Evolutionary conservation across 1,284 basidiomycete genomes (phyloP), one percentile per base, ranked within the genome.

Genomic region (Inonotus obliquus): DNA sequence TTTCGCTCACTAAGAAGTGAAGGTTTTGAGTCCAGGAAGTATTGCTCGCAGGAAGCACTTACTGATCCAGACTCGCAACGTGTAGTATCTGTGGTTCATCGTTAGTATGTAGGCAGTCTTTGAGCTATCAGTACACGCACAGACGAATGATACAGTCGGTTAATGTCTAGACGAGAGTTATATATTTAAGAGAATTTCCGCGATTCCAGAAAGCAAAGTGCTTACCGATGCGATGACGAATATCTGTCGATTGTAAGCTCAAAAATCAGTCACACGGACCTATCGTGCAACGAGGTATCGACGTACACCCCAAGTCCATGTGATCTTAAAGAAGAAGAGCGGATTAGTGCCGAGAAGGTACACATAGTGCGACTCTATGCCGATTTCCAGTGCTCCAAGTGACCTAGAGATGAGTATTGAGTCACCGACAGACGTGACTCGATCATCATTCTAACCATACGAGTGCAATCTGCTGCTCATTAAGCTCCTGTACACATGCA

Each of bases 381-480:
- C 59, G 27, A 64, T 35, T 32, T 64, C 59, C 2, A 61, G 49
- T 17, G 49, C 45, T 23, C 61, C 63, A 7, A 64, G 48, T 5
- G 44, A 27, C 63, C 63, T 64, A 39, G 38, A 32, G 19, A 0
- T n/a, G 9, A 13, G 17, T 25, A 14, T 1, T 9, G 29, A 59
- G 13, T 6, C 49, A 13, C 1, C 25, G 19, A 4, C 19, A 49
- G 32, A n/a, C n/a, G 32, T 25, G n/a, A 25, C 10, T 49, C 25
- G 19, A 23, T 10, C 25, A 49, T 7, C 13, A 23, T 14, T 49
- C 25, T 32, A 9, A 60, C 59, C 52, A 60, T 6, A 60, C 19
- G 29, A 60, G 55, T 23, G 19, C 41, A 17, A 60, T 54, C 59
- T 60, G 14, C 10, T 10, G 47, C 1, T 4, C 4, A 25, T 14